Base-by-base conservation (phyloP, 1,284 basidiomycete genomes). In the Phlebopus sp. region DNA sequence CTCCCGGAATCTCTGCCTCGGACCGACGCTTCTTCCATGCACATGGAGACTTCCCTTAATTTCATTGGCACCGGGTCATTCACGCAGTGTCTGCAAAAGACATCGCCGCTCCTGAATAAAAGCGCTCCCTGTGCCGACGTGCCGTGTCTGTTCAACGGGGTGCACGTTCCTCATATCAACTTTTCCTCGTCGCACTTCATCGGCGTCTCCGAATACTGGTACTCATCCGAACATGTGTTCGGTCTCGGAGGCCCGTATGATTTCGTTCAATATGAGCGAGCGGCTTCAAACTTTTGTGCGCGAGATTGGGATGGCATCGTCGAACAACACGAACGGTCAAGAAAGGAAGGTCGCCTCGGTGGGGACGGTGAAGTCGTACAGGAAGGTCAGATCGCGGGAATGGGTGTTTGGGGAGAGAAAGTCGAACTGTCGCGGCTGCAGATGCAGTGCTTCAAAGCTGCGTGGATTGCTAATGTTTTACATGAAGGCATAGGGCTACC, bases 371-470 rank as follows among this genome's bases (percentile, higher is more conserved):
- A 76, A 53, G 61, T 75, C 25, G 70, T 79, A 54, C 60, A 79
- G 55, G 71, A 76, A 30, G 86, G 83, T 14, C 67, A 79, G 47
- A 64, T 84, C 14, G 78, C 85, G 19, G 77, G 77, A 23, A 76
- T 81, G 7, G 85, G 85, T 1, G 78, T 79, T 59, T 86, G 83
- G 81, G 82, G 82, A 6, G 74, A 82, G 17, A 71, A 79, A 38
- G 85, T 97, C 45, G 92, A 95, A 62, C 69, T 90, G 34, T 80
- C 87, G 31, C 81, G 96, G 29, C 70, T 99, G 51, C 83, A 96
- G 70, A 91, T 96, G 87, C 97, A 99, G 64, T 99, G 97, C 66
- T 99, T 99, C 84, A 99, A 99, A 68, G 93, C 96, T 1, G 95
- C 96, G 1, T 99, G 97, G 97, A 82, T 99, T 50, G 86, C 89